Percentiles rank a stretch among this genome's conserved stretches.
phyloP scores from a whole-genome alignment of 2,329 filamentous ascomycete species.

The Beauveria sp. region DNA sequence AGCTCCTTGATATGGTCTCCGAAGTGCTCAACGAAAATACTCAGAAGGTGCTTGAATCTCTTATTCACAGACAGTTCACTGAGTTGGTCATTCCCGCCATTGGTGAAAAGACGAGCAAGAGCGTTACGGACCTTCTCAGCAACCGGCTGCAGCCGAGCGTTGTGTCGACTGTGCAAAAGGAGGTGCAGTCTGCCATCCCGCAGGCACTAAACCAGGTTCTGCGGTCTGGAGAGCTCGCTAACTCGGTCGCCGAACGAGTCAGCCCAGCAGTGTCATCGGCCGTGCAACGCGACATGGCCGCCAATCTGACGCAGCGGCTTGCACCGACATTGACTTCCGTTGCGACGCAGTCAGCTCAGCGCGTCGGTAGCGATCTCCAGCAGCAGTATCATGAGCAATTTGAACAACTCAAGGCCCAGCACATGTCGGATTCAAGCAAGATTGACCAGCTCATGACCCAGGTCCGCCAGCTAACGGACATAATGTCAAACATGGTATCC shows the following conservation, averaged over 20 bases:
- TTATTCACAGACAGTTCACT: slow-evolving; percentile 70
- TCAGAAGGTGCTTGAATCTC: slow-evolving; percentile 64
- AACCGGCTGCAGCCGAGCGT: slow-evolving; percentile 60
- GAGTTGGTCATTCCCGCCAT: slow-evolving; percentile 69
- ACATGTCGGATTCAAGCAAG: slow-evolving; percentile 49
- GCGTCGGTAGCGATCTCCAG: slow-evolving; percentile 61
- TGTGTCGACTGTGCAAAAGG: slow-evolving; percentile 58
- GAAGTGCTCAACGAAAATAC: slow-evolving; percentile 55
- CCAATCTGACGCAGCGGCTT: slow-evolving; percentile 55
- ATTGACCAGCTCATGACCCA: slow-evolving; percentile 65
- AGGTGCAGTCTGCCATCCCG: slow-evolving; percentile 65
- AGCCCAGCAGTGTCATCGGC: slow-evolving; percentile 56
- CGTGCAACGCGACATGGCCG: slow-evolving; percentile 62
- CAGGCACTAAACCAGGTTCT: slow-evolving; percentile 47
- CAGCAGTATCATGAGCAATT: slow-evolving; percentile 47
- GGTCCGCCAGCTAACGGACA: slow-evolving; percentile 59
- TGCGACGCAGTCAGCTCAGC: slow-evolving; percentile 58
- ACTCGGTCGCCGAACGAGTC: slow-evolving; percentile 61
- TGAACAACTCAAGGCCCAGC: slow-evolving; percentile 42
- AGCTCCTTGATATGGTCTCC: slow-evolving; percentile 50
- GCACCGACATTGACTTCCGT: slow-evolving; percentile 58
- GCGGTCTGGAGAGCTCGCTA: slow-evolving; percentile 65
- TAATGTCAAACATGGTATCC: slow-evolving; percentile 60
- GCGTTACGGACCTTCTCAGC: slow-evolving; percentile 64
- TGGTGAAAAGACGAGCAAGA: slow-evolving; percentile 56